These are phyloP conservation scores for Verbena officinalis DNA, from an alignment of 257 asterid genomes.

Conservation along the genomic window DNA sequence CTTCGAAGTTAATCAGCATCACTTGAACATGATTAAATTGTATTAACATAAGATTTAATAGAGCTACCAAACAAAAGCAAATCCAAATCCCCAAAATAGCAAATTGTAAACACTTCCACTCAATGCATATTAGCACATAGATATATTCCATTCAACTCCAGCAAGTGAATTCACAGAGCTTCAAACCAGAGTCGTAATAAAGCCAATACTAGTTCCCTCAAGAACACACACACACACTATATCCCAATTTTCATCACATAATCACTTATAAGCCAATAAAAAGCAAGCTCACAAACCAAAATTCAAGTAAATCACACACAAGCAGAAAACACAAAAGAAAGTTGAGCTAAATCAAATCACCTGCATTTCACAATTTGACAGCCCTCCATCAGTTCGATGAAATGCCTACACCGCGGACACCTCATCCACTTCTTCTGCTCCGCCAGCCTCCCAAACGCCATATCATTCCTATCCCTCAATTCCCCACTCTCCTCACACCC, in stretches of 20 bases:
- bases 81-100: neutral
- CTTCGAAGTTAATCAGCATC: neutral
- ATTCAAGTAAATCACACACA: neutral
- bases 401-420: slow-evolving; percentile 72
- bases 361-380: slow-evolving; percentile 65
- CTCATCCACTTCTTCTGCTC: slow-evolving; percentile 63
- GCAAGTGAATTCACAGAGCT: neutral
- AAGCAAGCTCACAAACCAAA: neutral
- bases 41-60: neutral
- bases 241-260: neutral
- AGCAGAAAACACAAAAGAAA: too few relatives aligned
- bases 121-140: neutral
- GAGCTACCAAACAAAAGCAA: neutral
- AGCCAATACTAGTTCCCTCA: too few relatives aligned
- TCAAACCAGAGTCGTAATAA: neutral
- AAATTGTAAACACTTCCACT: neutral
- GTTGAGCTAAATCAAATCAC: slow-evolving; percentile 27
- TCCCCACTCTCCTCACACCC: slow-evolving; percentile 55
- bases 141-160: neutral
- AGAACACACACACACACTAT: neutral
- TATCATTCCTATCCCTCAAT: slow-evolving; percentile 49
- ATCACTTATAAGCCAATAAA: slow-evolving; percentile 3
- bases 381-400: slow-evolving; percentile 60
- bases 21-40: neutral
- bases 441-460: slow-evolving; percentile 57